Evolutionary conservation across 768 basidiomycete genomes (phyloP), one percentile per base, ranked within the genome.

Genomic region (Daedaleopsis sinensis): DNA sequence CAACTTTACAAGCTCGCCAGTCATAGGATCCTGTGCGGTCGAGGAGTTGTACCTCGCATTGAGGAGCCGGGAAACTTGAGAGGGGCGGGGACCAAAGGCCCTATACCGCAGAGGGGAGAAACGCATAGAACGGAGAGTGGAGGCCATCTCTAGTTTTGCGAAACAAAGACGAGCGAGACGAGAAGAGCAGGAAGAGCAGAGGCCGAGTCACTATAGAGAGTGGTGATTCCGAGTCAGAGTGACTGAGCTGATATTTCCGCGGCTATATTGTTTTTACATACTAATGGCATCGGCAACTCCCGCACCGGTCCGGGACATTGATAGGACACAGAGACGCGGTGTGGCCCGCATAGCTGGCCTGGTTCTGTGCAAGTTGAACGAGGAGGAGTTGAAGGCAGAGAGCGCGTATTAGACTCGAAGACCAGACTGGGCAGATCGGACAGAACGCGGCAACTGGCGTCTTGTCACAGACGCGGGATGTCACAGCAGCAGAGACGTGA

Each of bases 1-100:
- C 7, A 74, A 65, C 12, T 77, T 68, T 36, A 76, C 77, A 56
- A 78, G 73, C 70, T 84, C 82, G 46, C 82, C 83, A 18, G 83
- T 84, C 78, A 82, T 81, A 16, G 77, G 72, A 67, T 84, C 82
- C 16, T 56, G 68, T 18, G 66, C 62, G 47, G 64, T 47, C 11
- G 59, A 57, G n/a, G 68, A 67, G 52, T 21, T 58, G 53, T 57
- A 55, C 32, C 57, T 55, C 38, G 55, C 57, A 52, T 24, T 37
- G 44, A 52, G 61, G 56, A 57, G 52, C 55, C 24, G 51, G 61
- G 44, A 21, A 43, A 42, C 47, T 37, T 21, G 54, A 2, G 57
- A 64, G 24, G 52, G 50, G 18, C 62, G 42, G 32, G 49, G 24
- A 27, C 46, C 52, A 44, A 62, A 52, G n/a, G 61, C 47, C 32